Evolutionary conservation across 805 yeast species (phyloP), one percentile per base, ranked within the genome.

Genomic region (Ogataea sp.): DNA sequence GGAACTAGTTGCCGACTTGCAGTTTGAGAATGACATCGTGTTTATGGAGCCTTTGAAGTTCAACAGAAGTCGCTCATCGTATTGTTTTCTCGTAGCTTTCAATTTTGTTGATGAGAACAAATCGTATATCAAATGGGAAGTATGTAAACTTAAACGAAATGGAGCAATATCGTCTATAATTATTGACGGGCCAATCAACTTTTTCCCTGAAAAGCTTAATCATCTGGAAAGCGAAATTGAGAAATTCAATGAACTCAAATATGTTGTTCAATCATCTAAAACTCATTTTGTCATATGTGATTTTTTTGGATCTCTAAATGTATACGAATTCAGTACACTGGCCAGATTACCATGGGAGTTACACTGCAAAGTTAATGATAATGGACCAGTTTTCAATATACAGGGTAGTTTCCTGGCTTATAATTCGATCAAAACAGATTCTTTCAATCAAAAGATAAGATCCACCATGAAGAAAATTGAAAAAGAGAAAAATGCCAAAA

Each of bases 361-460:
- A 38, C 3, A 37, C 43, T 15, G 53, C n/a, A 50, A 49, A 38
- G 37, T 49, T 21, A 24, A 47, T 16, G 68, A 65, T 37, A 59
- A 56, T 11, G 39, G 45, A 24, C 71, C 78, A 1, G 65, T 75
- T 2, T 68, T 67, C 46, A 80, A 74, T 47, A 34, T 75, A 2
- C 62, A 63, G 28, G 77, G 71, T 8, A 57, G 66, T 32, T 72
- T 78, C 75, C 49, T 76, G 17, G 71, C 65, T 6, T 71, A 65
- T 45, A 61, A 66, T 11, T 74, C 77, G 1, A 55, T 68, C 4
- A 54, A 61, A 17, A 43, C 46, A 11, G 73, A 69, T 49, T 52
- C 53, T 44, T 58, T 61, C 20, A 36, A 24, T 14, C 32, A 38
- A 30, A 45, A 24, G 41, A 42, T 27, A 38, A 21, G 11, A 18